Conservation (phyloP, 1,284 basidiomycete genomes). For the Rhizoctonia solani region DNA sequence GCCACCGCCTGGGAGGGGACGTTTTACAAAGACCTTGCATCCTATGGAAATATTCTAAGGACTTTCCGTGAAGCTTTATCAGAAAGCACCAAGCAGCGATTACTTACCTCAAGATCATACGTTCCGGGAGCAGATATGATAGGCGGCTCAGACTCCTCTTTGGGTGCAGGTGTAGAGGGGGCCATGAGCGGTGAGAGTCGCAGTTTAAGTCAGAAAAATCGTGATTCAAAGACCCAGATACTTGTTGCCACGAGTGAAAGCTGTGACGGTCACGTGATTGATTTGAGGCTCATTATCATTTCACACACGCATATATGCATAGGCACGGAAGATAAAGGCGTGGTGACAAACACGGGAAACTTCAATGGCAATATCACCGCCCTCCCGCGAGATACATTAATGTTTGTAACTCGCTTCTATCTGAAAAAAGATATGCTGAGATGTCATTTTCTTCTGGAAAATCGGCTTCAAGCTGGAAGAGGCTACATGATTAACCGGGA, state of each 20-base stretch:
- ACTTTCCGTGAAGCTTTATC: conserved; percentile 31
- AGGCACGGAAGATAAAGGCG: not conserved
- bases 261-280: conserved; percentile 31
- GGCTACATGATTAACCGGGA: too few relatives aligned
- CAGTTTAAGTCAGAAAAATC: too few relatives aligned
- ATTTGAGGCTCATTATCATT: conserved; percentile 6
- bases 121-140: conserved; percentile 31
- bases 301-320: not conserved
- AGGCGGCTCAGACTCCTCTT: conserved; percentile 28
- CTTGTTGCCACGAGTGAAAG: conserved; percentile 32
- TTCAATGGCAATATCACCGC: too few relatives aligned
- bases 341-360: too few relatives aligned
- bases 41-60: conserved; percentile 82
- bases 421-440: too few relatives aligned
- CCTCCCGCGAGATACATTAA: too few relatives aligned
- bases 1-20: conserved; percentile 72
- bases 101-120: conserved; percentile 29
- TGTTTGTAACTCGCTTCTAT: too few relatives aligned
- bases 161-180: conserved; percentile 32
- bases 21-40: conserved; percentile 89
- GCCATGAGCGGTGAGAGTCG: conserved; percentile 6
- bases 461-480: too few relatives aligned
- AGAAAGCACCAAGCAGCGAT: conserved; percentile 2
- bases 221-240: not conserved
- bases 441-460: too few relatives aligned